Percentiles rank a stretch among this genome's conserved stretches.
These are phyloP conservation scores for Suhomyces bolitotheri DNA, from an alignment of 1,139 yeast species.

Conservation along the genomic window DNA sequence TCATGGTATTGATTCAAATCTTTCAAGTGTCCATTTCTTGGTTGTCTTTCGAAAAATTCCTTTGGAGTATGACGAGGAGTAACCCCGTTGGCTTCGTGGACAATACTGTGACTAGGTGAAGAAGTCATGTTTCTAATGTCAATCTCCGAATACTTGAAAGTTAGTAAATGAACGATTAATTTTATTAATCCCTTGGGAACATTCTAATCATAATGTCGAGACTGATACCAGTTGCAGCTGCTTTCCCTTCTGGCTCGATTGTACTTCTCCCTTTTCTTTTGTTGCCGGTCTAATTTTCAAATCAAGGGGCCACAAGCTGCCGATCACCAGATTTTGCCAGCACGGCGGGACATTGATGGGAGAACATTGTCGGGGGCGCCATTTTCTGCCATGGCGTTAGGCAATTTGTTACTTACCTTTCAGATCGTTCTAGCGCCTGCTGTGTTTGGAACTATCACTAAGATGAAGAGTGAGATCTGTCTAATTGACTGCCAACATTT, in stretches of 20 bases:
- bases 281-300: no score
- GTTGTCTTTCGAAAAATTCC: constrained; percentile 74
- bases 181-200: no score
- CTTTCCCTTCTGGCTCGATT: no score
- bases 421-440: constrained; percentile 4
- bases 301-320: no score
- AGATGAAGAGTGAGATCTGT: constrained; percentile 7
- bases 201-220: no score
- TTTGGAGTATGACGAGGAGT: constrained; percentile 66
- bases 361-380: no score
- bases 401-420: constrained; percentile 8
- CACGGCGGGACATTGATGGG: neutral
- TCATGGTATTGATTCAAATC: constrained; percentile 68
- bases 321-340: constrained; percentile 1
- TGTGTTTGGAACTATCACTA: constrained; percentile 4
- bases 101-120: constrained; percentile 44
- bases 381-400: no score
- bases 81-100: constrained; percentile 80
- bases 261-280: no score
- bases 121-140: constrained; percentile 10
- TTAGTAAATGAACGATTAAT: no score
- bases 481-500: constrained; percentile 10
- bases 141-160: constrained; percentile 2
- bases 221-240: no score
- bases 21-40: constrained; percentile 51